Conservation (phyloP, 2,329 filamentous ascomycete genomes). For the Plenodomus tracheiphilus region DNA sequence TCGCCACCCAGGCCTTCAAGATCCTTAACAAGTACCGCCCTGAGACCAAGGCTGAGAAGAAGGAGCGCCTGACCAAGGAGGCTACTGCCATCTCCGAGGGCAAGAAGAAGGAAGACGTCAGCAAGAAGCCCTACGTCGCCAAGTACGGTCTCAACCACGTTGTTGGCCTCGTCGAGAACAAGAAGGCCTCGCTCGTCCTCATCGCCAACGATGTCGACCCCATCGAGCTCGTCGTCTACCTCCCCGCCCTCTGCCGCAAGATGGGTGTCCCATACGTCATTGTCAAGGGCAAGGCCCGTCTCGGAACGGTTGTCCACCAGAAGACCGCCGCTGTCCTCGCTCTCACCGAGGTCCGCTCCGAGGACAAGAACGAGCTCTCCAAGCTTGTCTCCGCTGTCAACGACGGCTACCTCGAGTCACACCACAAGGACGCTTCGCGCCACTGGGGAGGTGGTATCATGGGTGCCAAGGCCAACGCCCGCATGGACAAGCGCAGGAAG, state of each 20-base stretch:
- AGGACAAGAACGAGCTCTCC: conserved; percentile 98
- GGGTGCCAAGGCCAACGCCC: conserved; percentile 86
- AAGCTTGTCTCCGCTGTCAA: conserved; percentile 97
- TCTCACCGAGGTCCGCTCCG: conserved; percentile 91
- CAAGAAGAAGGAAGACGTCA: conserved; percentile 99
- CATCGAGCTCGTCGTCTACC: conserved; percentile 99
- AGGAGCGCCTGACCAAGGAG: conserved; percentile 98
- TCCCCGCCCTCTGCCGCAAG: conserved; percentile 98
- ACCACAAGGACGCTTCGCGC: conserved; percentile 87
- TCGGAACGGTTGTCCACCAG: conserved; percentile 99
- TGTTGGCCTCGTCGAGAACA: conserved; percentile 67
- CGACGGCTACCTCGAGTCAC: conserved; percentile 89
- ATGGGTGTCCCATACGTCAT: conserved; percentile 99
- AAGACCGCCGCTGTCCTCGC: conserved; percentile 98
- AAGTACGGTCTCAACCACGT: conserved; percentile 99
- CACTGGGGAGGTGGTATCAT: conserved; percentile 99
- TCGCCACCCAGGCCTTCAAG: conserved; percentile 96
- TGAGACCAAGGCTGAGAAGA: conserved; percentile 99
- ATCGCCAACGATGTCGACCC: conserved; percentile 99
- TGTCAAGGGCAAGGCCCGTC: conserved; percentile 99
- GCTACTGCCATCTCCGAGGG: conserved; percentile 96
- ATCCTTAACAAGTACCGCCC: conserved; percentile 99
- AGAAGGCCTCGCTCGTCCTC: conserved; percentile 97
- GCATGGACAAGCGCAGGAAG: conserved; percentile 87
- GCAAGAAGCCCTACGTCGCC: conserved; percentile 99